phyloP scores from a whole-genome alignment of 148 eudicot species.

The Silene latifolia region DNA sequence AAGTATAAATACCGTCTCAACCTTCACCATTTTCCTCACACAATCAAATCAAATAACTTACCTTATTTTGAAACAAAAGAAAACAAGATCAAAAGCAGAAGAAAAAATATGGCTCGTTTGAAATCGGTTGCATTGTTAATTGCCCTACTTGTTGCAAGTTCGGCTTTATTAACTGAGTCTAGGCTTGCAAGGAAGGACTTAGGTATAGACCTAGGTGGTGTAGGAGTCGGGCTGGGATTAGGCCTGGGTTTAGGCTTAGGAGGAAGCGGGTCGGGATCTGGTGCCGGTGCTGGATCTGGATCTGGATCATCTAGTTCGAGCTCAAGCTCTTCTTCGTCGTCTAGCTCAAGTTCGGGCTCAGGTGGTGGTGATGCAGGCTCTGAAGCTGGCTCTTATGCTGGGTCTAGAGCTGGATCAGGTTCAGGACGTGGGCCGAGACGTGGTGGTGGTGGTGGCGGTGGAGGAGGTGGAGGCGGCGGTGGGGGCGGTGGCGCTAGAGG shows the following conservation, averaged over 20 bases:
- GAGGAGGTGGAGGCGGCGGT: slow-evolving; percentile 20
- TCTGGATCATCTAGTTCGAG: slow-evolving; percentile 23
- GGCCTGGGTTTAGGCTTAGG: slow-evolving; percentile 45
- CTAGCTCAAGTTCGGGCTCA: slow-evolving; percentile 38
- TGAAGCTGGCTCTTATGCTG: slow-evolving; percentile 59
- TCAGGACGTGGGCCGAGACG: slow-evolving; percentile 21
- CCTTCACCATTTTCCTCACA: slow-evolving; percentile 11
- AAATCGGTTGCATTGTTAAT: slow-evolving; percentile 28
- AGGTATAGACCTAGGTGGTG: slow-evolving; percentile 66
- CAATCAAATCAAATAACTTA: neutral
- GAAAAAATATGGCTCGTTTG: slow-evolving; percentile 25
- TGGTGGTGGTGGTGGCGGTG: slow-evolving; percentile 24
- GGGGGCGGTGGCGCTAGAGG: slow-evolving; percentile 22
- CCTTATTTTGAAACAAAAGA: neutral
- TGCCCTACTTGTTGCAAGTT: slow-evolving; percentile 24
- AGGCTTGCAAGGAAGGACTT: slow-evolving; percentile 65
- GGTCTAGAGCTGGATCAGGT: slow-evolving; percentile 40
- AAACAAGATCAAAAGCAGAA: neutral
- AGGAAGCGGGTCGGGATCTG: slow-evolving; percentile 33
- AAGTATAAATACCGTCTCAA: slow-evolving; percentile 25
- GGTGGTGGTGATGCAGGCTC: slow-evolving; percentile 51
- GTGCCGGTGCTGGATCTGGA: slow-evolving; percentile 39
- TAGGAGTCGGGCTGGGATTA: slow-evolving; percentile 25
- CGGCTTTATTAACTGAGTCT: slow-evolving; percentile 31
- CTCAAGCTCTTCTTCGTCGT: slow-evolving; percentile 29